Evolutionary conservation across 2,329 filamentous ascomycete species (phyloP).

Genomic region (Aspergillus sp.): DNA sequence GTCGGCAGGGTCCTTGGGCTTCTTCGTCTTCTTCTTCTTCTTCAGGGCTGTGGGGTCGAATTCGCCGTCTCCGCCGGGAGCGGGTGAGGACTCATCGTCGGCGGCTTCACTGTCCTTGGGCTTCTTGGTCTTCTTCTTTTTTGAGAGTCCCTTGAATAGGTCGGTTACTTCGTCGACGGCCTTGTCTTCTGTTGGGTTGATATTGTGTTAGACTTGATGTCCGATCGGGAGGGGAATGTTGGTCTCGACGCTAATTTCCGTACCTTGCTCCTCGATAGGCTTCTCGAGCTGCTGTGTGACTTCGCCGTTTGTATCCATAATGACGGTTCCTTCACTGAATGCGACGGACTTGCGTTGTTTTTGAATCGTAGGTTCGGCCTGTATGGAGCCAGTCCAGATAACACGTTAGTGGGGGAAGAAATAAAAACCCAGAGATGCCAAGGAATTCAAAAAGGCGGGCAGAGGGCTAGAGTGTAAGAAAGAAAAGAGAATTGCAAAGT

Average conservation of each 20-base stretch:
- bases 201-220: constrained; percentile 9
- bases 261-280: constrained; percentile 49
- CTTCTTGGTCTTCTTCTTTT: constrained; percentile 70
- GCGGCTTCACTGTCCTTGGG: constrained; percentile 54
- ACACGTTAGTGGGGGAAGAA: constrained; percentile 28
- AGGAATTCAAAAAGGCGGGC: neutral
- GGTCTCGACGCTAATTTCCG: constrained; percentile 18
- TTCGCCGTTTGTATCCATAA: constrained; percentile 87
- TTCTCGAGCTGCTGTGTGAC: constrained; percentile 75
- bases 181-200: constrained; percentile 47
- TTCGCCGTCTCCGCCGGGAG: constrained; percentile 55
- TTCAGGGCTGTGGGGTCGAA: constrained; percentile 68
- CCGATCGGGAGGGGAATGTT: neutral
- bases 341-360: constrained; percentile 91
- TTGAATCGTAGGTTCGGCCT: constrained; percentile 52
- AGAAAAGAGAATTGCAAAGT: neutral
- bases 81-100: constrained; percentile 51
- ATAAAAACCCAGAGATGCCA: constrained; percentile 4
- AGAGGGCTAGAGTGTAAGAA: neutral
- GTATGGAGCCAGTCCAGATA: constrained; percentile 27
- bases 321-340: constrained; percentile 82
- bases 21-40: constrained; percentile 73
- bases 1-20: constrained; percentile 58
- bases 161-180: constrained; percentile 65
- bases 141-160: constrained; percentile 68